Conservation (phyloP, 2,329 filamentous ascomycete species). For the Xylariaceae sp. region DNA sequence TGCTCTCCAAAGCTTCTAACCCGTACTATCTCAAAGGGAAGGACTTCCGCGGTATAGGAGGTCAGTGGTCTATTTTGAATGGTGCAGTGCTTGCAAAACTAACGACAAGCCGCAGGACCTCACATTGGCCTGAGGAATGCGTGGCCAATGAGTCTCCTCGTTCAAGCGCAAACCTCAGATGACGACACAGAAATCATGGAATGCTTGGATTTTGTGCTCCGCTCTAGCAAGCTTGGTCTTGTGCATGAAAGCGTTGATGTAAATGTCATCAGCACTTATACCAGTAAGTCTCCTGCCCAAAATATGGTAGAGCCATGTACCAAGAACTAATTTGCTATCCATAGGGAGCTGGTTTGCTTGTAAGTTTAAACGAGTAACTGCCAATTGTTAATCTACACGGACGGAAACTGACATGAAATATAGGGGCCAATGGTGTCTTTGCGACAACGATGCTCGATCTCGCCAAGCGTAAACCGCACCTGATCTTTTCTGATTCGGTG, state of each 20-base stretch:
- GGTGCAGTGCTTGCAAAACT: too few relatives aligned
- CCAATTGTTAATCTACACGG: background rate
- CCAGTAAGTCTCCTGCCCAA: slow-evolving; percentile 49
- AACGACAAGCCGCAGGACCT: slow-evolving; percentile 39
- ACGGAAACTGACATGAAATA: slow-evolving; percentile 14
- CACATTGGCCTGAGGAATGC: slow-evolving; percentile 82
- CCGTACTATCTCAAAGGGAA: slow-evolving; percentile 80
- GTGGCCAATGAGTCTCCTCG: slow-evolving; percentile 93
- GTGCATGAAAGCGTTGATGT: slow-evolving; percentile 93
- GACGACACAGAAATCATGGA: slow-evolving; percentile 76
- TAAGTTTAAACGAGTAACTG: slow-evolving; percentile 28
- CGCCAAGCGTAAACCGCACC: slow-evolving; percentile 79
- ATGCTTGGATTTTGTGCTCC: slow-evolving; percentile 70
- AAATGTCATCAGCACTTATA: slow-evolving; percentile 62
- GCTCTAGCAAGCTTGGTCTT: slow-evolving; percentile 71
- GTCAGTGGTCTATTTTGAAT: slow-evolving; percentile 48
- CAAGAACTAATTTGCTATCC: too few relatives aligned
- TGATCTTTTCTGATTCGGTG: slow-evolving; percentile 70
- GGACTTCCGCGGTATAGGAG: slow-evolving; percentile 84
- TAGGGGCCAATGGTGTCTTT: slow-evolving; percentile 91
- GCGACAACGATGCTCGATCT: slow-evolving; percentile 88
- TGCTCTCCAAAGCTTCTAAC: slow-evolving; percentile 72
- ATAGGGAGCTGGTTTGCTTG: slow-evolving; percentile 83
- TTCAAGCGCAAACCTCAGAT: slow-evolving; percentile 85
- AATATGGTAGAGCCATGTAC: background rate